Evolutionary conservation across 768 basidiomycete species (phyloP).

Genomic region (Serendipita sp.): DNA sequence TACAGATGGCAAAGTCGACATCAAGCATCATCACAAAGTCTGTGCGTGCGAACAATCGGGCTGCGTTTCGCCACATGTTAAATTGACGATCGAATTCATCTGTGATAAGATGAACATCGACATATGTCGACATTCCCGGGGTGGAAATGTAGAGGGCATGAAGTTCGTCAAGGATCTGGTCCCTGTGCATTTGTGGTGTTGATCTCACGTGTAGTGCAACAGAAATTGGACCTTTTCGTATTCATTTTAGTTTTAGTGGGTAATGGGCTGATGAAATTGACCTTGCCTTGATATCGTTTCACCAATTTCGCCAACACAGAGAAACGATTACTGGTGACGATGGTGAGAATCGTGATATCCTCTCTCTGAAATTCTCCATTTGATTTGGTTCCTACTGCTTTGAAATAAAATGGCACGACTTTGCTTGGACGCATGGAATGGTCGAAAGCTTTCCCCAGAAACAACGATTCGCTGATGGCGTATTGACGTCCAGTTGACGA

Average conservation of each 20-base stretch:
- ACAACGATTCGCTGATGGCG: not conserved
- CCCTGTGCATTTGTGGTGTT: conserved; percentile 15
- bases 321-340: conserved; percentile 67
- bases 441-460: not conserved
- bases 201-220: conserved; percentile 63
- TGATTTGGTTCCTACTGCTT: conserved; percentile 28
- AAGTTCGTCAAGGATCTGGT: conserved; percentile 40
- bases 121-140: conserved; percentile 44
- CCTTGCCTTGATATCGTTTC: conserved; percentile 55
- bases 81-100: conserved; percentile 63
- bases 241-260: too few species aligned
- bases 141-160: conserved; percentile 51
- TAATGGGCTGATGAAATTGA: conserved; percentile 6
- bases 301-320: conserved; percentile 55
- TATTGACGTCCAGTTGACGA: not conserved
- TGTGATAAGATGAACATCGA: conserved; percentile 76
- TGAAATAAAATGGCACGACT: conserved; percentile 69
- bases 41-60: conserved; percentile 68
- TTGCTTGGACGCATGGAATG: conserved; percentile 45
- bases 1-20: conserved; percentile 74
- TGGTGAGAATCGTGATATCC: conserved; percentile 72
- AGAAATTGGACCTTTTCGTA: conserved; percentile 54
- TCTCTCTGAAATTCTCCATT: conserved; percentile 28
- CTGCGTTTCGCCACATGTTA: conserved; percentile 81
- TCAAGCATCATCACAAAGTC: conserved; percentile 83